Percentiles rank a stretch among this genome's conserved stretches.
Conservation (phyloP, 352 stramenopile genomes). For the Globisporangium nagaii region DNA sequence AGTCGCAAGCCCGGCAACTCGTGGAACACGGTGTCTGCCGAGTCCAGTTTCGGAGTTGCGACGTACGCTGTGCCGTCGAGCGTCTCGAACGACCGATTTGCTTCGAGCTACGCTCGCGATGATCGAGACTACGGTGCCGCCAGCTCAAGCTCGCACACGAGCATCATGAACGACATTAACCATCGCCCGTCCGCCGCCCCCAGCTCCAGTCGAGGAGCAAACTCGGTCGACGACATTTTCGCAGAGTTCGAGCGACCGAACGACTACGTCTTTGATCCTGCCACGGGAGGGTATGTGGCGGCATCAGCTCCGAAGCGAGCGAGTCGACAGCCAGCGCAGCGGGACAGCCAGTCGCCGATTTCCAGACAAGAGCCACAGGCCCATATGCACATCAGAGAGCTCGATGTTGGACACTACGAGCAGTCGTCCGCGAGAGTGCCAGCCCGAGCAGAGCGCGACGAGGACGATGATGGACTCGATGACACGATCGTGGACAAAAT, state of each 20-base stretch:
- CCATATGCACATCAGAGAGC: not conserved
- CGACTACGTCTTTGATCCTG: constrained; percentile 72
- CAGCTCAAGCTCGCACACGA: constrained; percentile 2
- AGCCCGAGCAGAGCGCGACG: constrained; percentile 1
- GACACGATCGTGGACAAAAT: constrained; percentile 82
- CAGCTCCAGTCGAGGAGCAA: constrained; percentile 1
- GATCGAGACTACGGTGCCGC: not conserved
- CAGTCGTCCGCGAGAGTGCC: not conserved
- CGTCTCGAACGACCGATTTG: constrained; percentile 8
- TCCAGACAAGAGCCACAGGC: not conserved
- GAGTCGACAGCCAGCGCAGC: not conserved
- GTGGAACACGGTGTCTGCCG: constrained; percentile 31
- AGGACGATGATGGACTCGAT: constrained; percentile 36
- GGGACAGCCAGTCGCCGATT: not conserved
- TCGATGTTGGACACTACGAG: not conserved
- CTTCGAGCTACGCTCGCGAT: not conserved
- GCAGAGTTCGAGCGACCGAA: constrained; percentile 68
- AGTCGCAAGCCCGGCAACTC: constrained; percentile 17
- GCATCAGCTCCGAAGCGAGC: constrained; percentile 3
- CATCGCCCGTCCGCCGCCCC: not conserved
- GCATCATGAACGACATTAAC: constrained; percentile 68
- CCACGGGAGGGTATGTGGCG: constrained; percentile 50
- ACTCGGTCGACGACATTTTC: constrained; percentile 71
- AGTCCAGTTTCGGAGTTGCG: constrained; percentile 17
- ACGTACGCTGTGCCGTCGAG: constrained; percentile 43